Percentiles rank a stretch among this genome's conserved stretches.
Evolutionary conservation across 148 eudicot genomes (phyloP).

Genomic region (Euryodendron excelsum): DNA sequence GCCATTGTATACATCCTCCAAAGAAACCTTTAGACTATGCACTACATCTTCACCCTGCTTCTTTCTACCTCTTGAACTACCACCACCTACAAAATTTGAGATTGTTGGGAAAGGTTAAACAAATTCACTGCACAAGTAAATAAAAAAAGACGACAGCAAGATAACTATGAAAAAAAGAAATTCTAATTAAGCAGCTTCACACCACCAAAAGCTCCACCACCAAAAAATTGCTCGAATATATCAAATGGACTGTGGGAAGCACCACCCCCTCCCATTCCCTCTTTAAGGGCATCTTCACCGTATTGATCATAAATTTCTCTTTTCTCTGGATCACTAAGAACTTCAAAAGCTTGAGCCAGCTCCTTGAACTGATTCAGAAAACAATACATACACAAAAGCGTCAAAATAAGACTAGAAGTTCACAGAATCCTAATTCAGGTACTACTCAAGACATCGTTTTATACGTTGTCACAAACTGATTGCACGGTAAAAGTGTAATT

Average conservation of each 20-base stretch:
- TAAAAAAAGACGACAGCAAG: neutral
- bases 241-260: constrained; percentile 58
- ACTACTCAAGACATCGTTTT: neutral
- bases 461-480: neutral
- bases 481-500: too few species aligned
- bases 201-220: constrained; percentile 65
- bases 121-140: neutral
- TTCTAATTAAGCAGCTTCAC: neutral
- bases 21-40: constrained; percentile 60
- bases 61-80: constrained; percentile 54
- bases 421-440: neutral
- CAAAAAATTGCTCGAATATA: constrained; percentile 55
- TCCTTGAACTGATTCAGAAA: constrained; percentile 60
- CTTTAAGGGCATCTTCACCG: constrained; percentile 83
- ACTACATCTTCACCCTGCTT: constrained; percentile 66
- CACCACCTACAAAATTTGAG: constrained; percentile 35
- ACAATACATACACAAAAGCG: constrained; percentile 4
- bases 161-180: neutral
- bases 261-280: constrained; percentile 69
- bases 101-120: neutral
- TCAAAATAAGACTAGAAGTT: neutral
- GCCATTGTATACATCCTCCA: constrained; percentile 80
- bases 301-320: constrained; percentile 67
- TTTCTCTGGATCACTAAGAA: constrained; percentile 70
- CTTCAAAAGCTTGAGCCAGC: constrained; percentile 74